Conservation (phyloP, 1,139 yeast species). For the Zygotorulaspora mrakii region DNA sequence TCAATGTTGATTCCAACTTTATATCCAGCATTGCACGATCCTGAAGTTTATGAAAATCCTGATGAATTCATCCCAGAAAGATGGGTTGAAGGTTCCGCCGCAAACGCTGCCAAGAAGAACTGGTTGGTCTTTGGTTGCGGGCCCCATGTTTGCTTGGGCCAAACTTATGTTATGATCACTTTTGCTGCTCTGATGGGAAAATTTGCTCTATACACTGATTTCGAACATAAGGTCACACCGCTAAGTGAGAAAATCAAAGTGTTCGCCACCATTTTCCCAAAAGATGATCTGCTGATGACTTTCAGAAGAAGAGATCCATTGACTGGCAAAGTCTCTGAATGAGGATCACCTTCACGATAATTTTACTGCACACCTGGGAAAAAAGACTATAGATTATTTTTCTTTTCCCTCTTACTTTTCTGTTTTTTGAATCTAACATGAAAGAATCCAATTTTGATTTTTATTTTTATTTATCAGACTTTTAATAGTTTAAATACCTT, state of each 20-base stretch:
- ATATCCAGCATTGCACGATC: conserved; percentile 95
- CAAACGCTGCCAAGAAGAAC: conserved; percentile 66
- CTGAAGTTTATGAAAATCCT: conserved; percentile 91
- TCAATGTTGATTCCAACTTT: conserved; percentile 94
- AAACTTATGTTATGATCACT: conserved; percentile 85
- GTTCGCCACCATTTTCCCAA: conserved; percentile 96
- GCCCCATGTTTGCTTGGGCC: conserved; percentile 93
- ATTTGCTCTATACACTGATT: conserved; percentile 72
- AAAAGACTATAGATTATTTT: neutral
- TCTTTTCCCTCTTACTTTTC: neutral
- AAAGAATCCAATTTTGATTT: neutral
- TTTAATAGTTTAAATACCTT: too few relatives aligned
- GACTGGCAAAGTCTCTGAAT: conserved; percentile 33
- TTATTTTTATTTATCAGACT: neutral
- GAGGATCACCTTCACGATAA: neutral
- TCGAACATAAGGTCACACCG: conserved; percentile 77
- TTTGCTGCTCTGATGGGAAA: conserved; percentile 90
- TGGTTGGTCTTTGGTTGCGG: conserved; percentile 98
- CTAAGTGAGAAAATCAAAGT: conserved; percentile 88
- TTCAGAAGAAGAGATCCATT: conserved; percentile 61
- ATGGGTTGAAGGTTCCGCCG: conserved; percentile 72
- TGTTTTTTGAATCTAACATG: neutral
- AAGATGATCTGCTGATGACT: conserved; percentile 82
- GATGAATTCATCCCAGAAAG: conserved; percentile 94
- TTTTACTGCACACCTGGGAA: neutral